Conservation (phyloP, 352 stramenopile species). For the Pythium oligandrum region DNA sequence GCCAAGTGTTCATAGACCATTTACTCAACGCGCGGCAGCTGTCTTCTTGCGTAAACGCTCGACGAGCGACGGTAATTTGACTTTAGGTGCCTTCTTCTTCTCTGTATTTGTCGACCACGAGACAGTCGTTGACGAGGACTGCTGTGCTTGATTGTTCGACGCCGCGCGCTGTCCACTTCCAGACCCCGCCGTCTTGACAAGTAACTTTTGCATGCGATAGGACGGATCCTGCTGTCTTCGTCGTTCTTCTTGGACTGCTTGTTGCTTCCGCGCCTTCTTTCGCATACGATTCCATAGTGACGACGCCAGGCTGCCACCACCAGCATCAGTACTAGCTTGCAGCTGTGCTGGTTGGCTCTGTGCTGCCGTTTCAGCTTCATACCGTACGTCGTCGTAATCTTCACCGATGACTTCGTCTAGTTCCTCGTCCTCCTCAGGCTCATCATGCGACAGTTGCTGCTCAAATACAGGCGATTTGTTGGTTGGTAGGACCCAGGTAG, state of each 20-base stretch:
- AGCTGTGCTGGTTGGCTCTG: not conserved
- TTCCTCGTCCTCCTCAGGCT: constrained; percentile 7
- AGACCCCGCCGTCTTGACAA: constrained; percentile 20
- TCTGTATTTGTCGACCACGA: constrained; percentile 32
- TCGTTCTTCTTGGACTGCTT: constrained; percentile 28
- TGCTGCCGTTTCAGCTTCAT: no score
- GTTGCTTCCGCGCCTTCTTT: constrained; percentile 39
- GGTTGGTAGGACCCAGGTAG: no score
- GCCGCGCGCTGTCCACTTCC: not conserved
- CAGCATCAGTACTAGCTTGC: not conserved
- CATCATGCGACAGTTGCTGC: no score
- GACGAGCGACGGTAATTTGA: constrained; percentile 69
- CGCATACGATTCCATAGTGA: constrained; percentile 69
- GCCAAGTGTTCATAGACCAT: constrained; percentile 22
- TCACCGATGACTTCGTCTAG: constrained; percentile 1
- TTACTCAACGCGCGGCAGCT: constrained; percentile 33
- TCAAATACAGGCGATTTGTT: no score
- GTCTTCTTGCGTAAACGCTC: constrained; percentile 67
- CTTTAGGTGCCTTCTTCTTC: constrained; percentile 55
- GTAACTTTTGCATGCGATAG: constrained; percentile 54
- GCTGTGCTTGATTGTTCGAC: not conserved
- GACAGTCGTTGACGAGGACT: constrained; percentile 15
- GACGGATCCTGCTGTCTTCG: constrained; percentile 37
- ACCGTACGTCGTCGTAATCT: constrained; percentile 1
- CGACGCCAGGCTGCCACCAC: constrained; percentile 24